A percentile compares a stretch with the other conserved stretches of the same genome.
Evolutionary conservation across 805 yeast species (phyloP).

Genomic region (Myxozyma kluyveri): DNA sequence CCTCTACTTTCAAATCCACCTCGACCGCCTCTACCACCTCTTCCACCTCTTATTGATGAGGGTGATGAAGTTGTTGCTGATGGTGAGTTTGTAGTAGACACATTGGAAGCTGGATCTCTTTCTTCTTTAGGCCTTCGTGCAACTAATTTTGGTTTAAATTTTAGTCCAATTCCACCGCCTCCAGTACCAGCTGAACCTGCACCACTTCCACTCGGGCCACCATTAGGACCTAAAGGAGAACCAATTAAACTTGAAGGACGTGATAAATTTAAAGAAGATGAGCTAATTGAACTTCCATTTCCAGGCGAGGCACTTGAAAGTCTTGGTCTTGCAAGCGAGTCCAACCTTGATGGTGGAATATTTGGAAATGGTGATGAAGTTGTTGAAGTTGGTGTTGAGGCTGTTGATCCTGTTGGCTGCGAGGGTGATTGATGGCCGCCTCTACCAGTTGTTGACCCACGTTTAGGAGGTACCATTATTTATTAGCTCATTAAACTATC

Average conservation of each 20-base stretch:
- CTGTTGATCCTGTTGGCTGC: background rate
- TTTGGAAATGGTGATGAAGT: background rate
- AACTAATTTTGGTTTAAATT: constrained; percentile 79
- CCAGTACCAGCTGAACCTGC: constrained; percentile 3
- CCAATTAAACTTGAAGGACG: too few species aligned
- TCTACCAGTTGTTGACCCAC: background rate
- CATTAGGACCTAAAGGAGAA: background rate
- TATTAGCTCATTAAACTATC: background rate
- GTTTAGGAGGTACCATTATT: background rate
- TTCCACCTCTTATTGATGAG: constrained; percentile 5
- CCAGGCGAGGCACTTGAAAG: background rate
- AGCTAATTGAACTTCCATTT: background rate
- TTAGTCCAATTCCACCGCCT: constrained; percentile 34
- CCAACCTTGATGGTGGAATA: too few species aligned
- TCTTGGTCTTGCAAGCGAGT: too few species aligned
- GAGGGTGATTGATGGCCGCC: background rate
- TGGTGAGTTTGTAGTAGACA: constrained; percentile 1
- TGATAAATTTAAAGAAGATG: too few species aligned
- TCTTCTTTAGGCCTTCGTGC: constrained; percentile 69
- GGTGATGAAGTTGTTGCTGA: constrained; percentile 5
- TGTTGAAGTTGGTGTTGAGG: background rate
- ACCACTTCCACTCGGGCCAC: background rate
- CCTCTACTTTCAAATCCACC: too few species aligned
- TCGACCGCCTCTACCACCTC: constrained; percentile 15
- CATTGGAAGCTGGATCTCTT: constrained; percentile 26